phyloP scores from a whole-genome alignment of 345 rosid species.

The Melastoma malabathricum region DNA sequence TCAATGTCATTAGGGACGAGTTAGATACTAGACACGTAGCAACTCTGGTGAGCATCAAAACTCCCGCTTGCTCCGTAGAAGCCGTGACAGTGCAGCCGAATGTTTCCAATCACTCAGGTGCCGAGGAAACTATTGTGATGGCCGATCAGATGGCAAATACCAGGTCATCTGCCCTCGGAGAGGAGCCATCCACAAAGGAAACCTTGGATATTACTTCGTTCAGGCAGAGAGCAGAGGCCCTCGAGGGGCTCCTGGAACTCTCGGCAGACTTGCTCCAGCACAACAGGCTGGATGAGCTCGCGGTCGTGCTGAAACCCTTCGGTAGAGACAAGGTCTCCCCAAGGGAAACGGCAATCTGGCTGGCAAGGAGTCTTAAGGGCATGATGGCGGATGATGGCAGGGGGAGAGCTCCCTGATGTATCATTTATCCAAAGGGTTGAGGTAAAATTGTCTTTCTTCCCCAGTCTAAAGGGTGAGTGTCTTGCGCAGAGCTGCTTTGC shows the following conservation, averaged over 20 bases:
- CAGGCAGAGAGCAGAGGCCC: conserved; percentile 96
- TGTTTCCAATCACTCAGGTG: conserved; percentile 24
- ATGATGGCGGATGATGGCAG: conserved; percentile 79
- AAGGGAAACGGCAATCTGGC: conserved; percentile 97
- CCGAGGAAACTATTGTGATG: conserved; percentile 26
- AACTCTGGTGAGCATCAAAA: conserved; percentile 18
- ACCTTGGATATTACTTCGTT: conserved; percentile 67
- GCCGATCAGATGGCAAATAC: conserved; percentile 33
- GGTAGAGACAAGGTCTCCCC: conserved; percentile 96
- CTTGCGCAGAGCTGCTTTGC: not conserved
- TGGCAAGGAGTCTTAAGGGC: conserved; percentile 88
- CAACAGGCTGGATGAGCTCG: conserved; percentile 78
- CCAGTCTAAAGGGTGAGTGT: not conserved
- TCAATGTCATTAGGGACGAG: conserved; percentile 69
- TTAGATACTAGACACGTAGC: conserved; percentile 36
- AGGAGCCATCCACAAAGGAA: conserved; percentile 54
- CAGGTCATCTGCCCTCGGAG: conserved; percentile 25
- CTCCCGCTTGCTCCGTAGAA: conserved; percentile 29
- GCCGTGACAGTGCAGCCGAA: conserved; percentile 23
- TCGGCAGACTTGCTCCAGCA: conserved; percentile 89
- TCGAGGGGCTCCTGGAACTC: conserved; percentile 84
- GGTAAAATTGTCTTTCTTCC: conserved; percentile 9
- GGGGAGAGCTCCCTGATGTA: conserved; percentile 31
- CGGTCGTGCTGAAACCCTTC: conserved; percentile 84
- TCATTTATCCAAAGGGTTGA: conserved; percentile 3